phyloP scores from a whole-genome alignment of 2,329 filamentous ascomycete species.

The Colletotrichum falcatum region DNA sequence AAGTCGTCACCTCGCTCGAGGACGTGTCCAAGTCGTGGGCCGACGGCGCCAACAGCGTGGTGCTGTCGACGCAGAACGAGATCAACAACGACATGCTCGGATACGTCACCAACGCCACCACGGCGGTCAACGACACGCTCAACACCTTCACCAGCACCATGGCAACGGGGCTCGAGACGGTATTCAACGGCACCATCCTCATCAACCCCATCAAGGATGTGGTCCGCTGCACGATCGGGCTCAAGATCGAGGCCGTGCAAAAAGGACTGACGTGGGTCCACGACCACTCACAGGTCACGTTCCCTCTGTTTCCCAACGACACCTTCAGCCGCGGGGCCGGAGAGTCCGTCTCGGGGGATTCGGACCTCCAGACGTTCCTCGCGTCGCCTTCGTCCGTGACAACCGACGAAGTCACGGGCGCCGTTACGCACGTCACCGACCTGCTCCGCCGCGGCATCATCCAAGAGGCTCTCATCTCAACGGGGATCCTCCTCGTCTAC shows the following conservation, averaged over 20 bases:
- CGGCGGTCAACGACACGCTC: slow-evolving; percentile 86
- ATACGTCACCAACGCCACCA: slow-evolving; percentile 87
- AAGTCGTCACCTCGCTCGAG: slow-evolving; percentile 79
- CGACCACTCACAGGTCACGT: slow-evolving; percentile 84
- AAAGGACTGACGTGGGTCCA: slow-evolving; percentile 94
- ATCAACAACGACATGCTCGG: slow-evolving; percentile 89
- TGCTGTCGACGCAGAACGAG: slow-evolving; percentile 76
- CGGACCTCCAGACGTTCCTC: slow-evolving; percentile 76
- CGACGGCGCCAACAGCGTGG: slow-evolving; percentile 77
- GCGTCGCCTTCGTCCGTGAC: slow-evolving; percentile 79
- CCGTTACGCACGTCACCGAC: slow-evolving; percentile 76
- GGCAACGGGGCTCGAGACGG: slow-evolving; percentile 76
- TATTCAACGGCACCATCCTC: slow-evolving; percentile 86
- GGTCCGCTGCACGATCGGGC: slow-evolving; percentile 85
- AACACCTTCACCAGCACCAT: slow-evolving; percentile 85
- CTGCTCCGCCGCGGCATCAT: slow-evolving; percentile 76
- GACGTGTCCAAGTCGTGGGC: slow-evolving; percentile 84
- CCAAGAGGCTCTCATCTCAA: slow-evolving; percentile 84
- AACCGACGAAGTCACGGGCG: slow-evolving; percentile 83
- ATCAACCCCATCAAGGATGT: slow-evolving; percentile 83
- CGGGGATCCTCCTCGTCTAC: slow-evolving; percentile 80
- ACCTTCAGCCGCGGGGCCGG: slow-evolving; percentile 86
- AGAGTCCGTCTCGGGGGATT: slow-evolving; percentile 68
- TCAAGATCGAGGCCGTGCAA: slow-evolving; percentile 88
- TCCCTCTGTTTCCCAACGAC: slow-evolving; percentile 82